Evolutionary conservation across 768 basidiomycete genomes (phyloP), one percentile per base, ranked within the genome.

Genomic region (Tylopilus rubrobrunneus): DNA sequence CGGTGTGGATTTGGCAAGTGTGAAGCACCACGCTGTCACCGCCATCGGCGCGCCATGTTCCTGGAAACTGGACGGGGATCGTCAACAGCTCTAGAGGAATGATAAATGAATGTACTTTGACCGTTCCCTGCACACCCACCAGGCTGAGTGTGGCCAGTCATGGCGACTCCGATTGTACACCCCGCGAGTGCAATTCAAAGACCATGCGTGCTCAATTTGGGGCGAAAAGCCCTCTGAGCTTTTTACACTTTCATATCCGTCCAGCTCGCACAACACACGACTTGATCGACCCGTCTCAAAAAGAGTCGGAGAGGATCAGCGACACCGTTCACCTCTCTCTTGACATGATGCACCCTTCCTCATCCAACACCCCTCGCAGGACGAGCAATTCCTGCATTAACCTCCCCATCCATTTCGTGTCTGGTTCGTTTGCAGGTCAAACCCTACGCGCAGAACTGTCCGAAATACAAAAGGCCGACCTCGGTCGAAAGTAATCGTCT

Each of bases 381-480:
- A 68, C 64, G 25, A 71, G 46, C 43, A 53, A 48, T 25, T 70
- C 70, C 7, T 53, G 37, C 40, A 65, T 71, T 36, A 63, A 70
- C 44, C 57, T 56, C 40, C 83, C 83, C 5, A 81, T 85, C 43
- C 73, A 72, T 55, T 88, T 83, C 60, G 68, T 67, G 15, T 70
- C 73, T 49, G 88, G 87, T 39, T 83, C 82, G 57, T 84, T 87
- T 65, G 71, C 77, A 43, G 85, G 84, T 25, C 74, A 58, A 52
- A 76, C 74, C 27, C 70, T 86, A 34, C 81, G 80, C 39, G 74
- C 78, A 39, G 78, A 83, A 60, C 72, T 84, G 56, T 58, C 73
- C 45, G 86, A 86, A 66, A 66, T 84, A 31, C 86, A 87, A 67
- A 83, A 85, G 62, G 84, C 86, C 12, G 77, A 85, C 64, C 64